Evolutionary conservation across 257 asterid species (phyloP).

Genomic region (Parsonsia alboflavescens): DNA sequence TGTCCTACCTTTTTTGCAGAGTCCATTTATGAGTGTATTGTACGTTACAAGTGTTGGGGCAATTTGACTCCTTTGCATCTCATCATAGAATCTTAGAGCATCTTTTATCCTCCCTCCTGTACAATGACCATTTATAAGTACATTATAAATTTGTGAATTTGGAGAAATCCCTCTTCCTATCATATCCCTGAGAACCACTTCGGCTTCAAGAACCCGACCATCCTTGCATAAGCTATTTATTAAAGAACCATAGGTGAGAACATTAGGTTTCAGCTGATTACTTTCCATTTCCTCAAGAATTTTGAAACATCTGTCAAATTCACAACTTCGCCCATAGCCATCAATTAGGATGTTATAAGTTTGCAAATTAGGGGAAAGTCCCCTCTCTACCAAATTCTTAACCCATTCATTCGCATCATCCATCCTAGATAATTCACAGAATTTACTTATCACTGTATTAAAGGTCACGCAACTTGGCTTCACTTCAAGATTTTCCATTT

Average conservation of each 20-base stretch:
- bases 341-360: slow-evolving; percentile 67
- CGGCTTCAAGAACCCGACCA: slow-evolving; percentile 61
- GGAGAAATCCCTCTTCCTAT: slow-evolving; percentile 46
- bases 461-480: slow-evolving; percentile 57
- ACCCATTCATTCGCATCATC: slow-evolving; percentile 57
- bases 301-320: slow-evolving; percentile 56
- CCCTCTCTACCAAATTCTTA: slow-evolving; percentile 46
- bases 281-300: slow-evolving; percentile 71
- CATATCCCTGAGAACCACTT: slow-evolving; percentile 57
- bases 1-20: slow-evolving; percentile 47
- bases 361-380: slow-evolving; percentile 48
- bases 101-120: slow-evolving; percentile 37
- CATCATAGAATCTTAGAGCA: slow-evolving; percentile 41
- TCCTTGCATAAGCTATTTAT: slow-evolving; percentile 65
- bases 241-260: slow-evolving; percentile 61
- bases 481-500: slow-evolving; percentile 56
- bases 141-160: slow-evolving; percentile 62
- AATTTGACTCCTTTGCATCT: slow-evolving; percentile 39
- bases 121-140: slow-evolving; percentile 60
- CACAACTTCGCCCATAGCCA: slow-evolving; percentile 47
- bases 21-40: slow-evolving; percentile 60
- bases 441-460: slow-evolving; percentile 47
- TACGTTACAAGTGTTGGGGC: slow-evolving; percentile 63
- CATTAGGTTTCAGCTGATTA: slow-evolving; percentile 48
- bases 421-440: slow-evolving; percentile 51